Percentiles rank a stretch among this genome's conserved stretches.
Conservation (phyloP, 2,329 filamentous ascomycete species). For the Thelonectria rubi region DNA sequence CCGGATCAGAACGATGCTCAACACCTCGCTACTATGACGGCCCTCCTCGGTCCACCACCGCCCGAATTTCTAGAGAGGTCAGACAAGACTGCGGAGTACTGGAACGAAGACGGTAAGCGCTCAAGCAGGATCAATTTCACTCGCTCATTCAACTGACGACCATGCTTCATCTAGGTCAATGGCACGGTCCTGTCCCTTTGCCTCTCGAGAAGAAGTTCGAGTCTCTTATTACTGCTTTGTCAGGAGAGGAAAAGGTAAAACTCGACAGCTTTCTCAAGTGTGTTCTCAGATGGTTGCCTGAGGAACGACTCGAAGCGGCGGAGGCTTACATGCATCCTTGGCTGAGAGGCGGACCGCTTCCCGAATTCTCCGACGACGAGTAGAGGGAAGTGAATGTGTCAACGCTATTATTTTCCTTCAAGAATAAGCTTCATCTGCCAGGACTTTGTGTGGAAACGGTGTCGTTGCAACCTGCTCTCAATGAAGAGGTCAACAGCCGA, state of each 20-base stretch:
- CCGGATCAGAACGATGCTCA: conserved; percentile 40
- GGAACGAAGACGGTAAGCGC: neutral
- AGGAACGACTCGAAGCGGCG: conserved; percentile 30
- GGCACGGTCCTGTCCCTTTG: conserved; percentile 39
- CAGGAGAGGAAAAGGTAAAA: conserved; percentile 32
- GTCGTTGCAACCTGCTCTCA: too few species aligned
- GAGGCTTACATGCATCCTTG: conserved; percentile 41
- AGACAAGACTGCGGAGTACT: neutral
- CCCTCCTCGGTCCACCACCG: conserved; percentile 43
- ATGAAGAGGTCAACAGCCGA: too few species aligned
- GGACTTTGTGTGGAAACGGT: too few species aligned
- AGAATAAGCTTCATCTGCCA: too few species aligned
- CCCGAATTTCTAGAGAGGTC: conserved; percentile 37
- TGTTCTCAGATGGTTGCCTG: conserved; percentile 40
- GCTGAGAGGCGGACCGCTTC: conserved; percentile 44
- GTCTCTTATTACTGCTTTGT: conserved; percentile 24
- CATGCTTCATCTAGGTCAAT: conserved; percentile 34
- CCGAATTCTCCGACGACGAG: too few species aligned
- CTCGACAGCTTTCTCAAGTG: conserved; percentile 31
- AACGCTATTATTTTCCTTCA: too few species aligned
- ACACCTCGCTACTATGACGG: conserved; percentile 43
- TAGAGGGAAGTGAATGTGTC: too few species aligned
- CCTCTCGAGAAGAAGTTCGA: conserved; percentile 31
- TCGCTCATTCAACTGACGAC: conserved; percentile 14
- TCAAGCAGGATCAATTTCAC: too few species aligned